Evolutionary conservation across 2,329 filamentous ascomycete genomes (phyloP).

Genomic region (Botrytis medusae): DNA sequence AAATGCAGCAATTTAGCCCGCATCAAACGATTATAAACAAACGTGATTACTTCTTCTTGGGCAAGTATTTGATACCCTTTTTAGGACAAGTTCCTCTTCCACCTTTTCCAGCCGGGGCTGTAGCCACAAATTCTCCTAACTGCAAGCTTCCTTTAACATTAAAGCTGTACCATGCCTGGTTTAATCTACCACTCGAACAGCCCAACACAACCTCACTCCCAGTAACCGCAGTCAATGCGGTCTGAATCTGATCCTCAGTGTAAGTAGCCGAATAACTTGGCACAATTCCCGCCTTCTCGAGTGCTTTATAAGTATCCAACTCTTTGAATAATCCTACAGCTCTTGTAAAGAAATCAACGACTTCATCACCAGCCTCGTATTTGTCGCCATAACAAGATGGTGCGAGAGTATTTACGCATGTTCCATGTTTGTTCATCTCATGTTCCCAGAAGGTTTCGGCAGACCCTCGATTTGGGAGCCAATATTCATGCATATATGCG

Average conservation of each 20-base stretch:
- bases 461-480: conserved; percentile 66
- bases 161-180: conserved; percentile 50
- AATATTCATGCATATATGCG: conserved; percentile 58
- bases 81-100: conserved; percentile 25
- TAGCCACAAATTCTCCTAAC: conserved; percentile 27
- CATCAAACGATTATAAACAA: neutral
- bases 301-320: conserved; percentile 40
- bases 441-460: conserved; percentile 54
- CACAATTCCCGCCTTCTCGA: conserved; percentile 52
- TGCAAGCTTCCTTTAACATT: conserved; percentile 29
- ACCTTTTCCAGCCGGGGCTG: conserved; percentile 25
- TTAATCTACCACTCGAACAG: conserved; percentile 46
- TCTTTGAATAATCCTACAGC: conserved; percentile 63
- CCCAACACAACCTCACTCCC: conserved; percentile 48
- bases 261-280: conserved; percentile 47
- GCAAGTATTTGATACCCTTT: conserved; percentile 27
- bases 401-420: conserved; percentile 67
- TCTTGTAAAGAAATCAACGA: conserved; percentile 66
- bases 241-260: conserved; percentile 44
- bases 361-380: conserved; percentile 62
- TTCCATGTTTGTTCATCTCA: conserved; percentile 74
- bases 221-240: conserved; percentile 46
- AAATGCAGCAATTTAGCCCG: neutral
- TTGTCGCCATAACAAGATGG: conserved; percentile 60
- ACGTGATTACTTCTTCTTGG: conserved; percentile 21